These are phyloP conservation scores for Beauveria rudraprayagi DNA, from an alignment of 2,329 filamentous ascomycete species.

Conservation along the genomic window DNA sequence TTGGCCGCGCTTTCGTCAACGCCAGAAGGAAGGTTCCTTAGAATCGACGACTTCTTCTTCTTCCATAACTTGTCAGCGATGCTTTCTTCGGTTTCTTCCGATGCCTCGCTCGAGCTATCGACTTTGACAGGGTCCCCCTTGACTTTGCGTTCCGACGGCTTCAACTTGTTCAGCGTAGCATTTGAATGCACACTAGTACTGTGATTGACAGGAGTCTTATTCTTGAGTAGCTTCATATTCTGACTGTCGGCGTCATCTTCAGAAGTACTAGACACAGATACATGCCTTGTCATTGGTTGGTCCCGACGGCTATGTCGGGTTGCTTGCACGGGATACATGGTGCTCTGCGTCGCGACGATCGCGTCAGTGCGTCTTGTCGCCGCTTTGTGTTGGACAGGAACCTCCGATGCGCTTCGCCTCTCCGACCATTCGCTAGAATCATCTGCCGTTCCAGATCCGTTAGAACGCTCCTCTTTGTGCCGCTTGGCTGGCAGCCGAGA, in stretches of 20 bases:
- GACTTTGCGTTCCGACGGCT: constrained; percentile 21
- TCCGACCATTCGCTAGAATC: constrained; percentile 13
- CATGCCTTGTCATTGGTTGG: constrained; percentile 1
- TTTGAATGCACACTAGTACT: not conserved
- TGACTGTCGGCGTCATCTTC: constrained; percentile 16
- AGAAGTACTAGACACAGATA: constrained; percentile 14
- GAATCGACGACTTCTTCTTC: constrained; percentile 51
- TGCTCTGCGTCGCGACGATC: constrained; percentile 10
- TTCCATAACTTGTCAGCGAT: constrained; percentile 47
- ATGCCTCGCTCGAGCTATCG: constrained; percentile 39
- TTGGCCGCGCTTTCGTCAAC: constrained; percentile 77
- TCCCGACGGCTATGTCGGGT: constrained; percentile 18
- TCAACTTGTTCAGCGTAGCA: not conserved
- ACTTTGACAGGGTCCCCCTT: constrained; percentile 28
- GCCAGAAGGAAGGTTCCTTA: constrained; percentile 73
- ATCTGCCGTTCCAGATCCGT: constrained; percentile 15
- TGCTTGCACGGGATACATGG: constrained; percentile 12
- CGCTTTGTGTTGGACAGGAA: constrained; percentile 13
- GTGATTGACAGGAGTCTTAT: constrained; percentile 4
- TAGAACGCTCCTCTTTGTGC: constrained; percentile 12
- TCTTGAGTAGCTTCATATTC: not conserved
- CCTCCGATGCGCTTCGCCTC: not conserved
- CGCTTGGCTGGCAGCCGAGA: not conserved
- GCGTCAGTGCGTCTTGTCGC: constrained; percentile 14
- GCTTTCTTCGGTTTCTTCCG: constrained; percentile 34